Conservation (phyloP, 2,329 filamentous ascomycete species). For the Chaetomiaceae sp. region DNA sequence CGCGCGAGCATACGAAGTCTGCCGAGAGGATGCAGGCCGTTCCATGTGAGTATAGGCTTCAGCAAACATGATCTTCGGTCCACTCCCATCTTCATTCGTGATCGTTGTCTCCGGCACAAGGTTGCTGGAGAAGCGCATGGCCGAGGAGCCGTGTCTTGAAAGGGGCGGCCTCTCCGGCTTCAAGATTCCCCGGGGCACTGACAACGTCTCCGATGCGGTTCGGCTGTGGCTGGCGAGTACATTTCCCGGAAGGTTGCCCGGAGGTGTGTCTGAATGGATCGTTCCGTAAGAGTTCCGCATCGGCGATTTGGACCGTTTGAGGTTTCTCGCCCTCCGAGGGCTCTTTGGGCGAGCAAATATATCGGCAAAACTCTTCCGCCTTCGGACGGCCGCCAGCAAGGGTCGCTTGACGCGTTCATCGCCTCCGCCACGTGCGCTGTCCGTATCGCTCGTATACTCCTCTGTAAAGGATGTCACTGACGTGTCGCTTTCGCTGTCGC, state of each 20-base stretch:
- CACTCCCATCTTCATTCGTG: constrained; percentile 56
- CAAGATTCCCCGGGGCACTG: constrained; percentile 8
- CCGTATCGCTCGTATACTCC: constrained; percentile 33
- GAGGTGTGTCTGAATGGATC: constrained; percentile 12
- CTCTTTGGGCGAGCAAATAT: constrained; percentile 30
- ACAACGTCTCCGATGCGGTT: not conserved
- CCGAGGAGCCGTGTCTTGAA: constrained; percentile 38
- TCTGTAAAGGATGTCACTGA: constrained; percentile 22
- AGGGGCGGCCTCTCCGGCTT: constrained; percentile 21
- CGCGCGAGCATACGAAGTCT: constrained; percentile 51
- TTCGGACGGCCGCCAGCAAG: constrained; percentile 21
- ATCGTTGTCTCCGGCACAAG: constrained; percentile 66
- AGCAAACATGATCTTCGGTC: constrained; percentile 71
- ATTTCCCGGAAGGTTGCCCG: not conserved
- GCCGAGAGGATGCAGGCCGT: constrained; percentile 36
- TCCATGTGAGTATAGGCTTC: constrained; percentile 34
- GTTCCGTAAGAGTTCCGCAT: constrained; percentile 23
- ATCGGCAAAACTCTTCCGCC: constrained; percentile 39
- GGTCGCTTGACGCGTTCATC: constrained; percentile 32
- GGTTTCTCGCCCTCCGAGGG: constrained; percentile 17
- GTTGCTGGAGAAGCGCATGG: constrained; percentile 63
- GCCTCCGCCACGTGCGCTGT: constrained; percentile 36
- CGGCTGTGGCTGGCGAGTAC: constrained; percentile 1
- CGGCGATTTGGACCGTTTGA: constrained; percentile 13
- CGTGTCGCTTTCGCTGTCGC: constrained; percentile 24